These are phyloP conservation scores for Colletotrichum viniferum DNA, from an alignment of 2,329 filamentous ascomycete genomes.

Conservation along the genomic window DNA sequence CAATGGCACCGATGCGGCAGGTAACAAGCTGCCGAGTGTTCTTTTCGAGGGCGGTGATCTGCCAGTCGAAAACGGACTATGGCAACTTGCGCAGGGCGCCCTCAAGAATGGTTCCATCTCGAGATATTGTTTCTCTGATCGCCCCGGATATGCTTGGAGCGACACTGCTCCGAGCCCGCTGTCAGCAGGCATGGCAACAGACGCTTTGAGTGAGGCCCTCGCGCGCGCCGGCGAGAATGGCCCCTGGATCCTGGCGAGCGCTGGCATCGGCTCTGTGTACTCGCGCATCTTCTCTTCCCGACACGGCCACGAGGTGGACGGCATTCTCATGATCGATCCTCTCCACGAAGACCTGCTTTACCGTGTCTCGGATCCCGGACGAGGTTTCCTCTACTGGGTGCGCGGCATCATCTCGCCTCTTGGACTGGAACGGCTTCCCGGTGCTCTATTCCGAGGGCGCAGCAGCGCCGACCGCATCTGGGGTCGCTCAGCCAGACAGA, in stretches of 20 bases:
- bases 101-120: conserved; percentile 80
- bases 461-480: conserved; percentile 84
- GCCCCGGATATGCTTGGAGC: conserved; percentile 84
- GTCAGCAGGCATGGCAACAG: conserved; percentile 90
- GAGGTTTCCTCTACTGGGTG: conserved; percentile 86
- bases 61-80: conserved; percentile 79
- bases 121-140: conserved; percentile 94
- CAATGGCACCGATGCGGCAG: conserved; percentile 63
- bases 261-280: conserved; percentile 87
- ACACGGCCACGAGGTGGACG: conserved; percentile 75
- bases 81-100: conserved; percentile 78
- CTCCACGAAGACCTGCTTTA: conserved; percentile 86
- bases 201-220: conserved; percentile 86
- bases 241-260: conserved; percentile 86
- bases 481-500: conserved; percentile 78
- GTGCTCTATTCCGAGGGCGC: conserved; percentile 82
- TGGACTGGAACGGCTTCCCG: conserved; percentile 79
- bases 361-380: conserved; percentile 66
- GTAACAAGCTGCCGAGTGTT: conserved; percentile 73
- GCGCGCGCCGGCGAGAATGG: conserved; percentile 80
- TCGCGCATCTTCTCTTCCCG: conserved; percentile 89
- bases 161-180: conserved; percentile 94
- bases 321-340: conserved; percentile 85
- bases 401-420: conserved; percentile 86
- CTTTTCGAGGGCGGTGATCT: conserved; percentile 84